phyloP scores from a whole-genome alignment of 495 filamentous ascomycete species.

The Apodospora peruviana region DNA sequence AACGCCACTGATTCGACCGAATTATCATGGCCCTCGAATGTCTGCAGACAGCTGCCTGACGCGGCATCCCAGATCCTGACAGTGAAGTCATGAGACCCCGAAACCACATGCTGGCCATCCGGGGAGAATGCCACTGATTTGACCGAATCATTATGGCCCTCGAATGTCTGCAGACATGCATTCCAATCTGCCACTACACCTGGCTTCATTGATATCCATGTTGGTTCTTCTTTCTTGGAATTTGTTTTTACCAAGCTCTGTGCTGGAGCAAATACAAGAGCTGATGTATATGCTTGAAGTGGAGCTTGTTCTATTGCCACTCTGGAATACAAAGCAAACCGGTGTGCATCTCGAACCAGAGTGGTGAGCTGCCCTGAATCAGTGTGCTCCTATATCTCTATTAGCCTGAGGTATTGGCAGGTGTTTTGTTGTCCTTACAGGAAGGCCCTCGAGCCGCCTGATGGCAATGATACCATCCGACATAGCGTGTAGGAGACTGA shows the following conservation, averaged over 20 bases:
- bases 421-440: conserved; percentile 12
- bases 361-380: conserved; percentile 1
- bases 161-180: conserved; percentile 1
- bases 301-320: conserved; percentile 20
- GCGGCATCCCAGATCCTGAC: conserved; percentile 6
- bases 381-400: conserved; percentile 2
- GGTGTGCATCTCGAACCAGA: conserved; percentile 12
- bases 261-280: conserved; percentile 5
- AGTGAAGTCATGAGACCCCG: background rate
- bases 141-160: background rate
- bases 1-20: conserved; percentile 5
- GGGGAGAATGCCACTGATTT: conserved; percentile 1
- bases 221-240: conserved; percentile 1
- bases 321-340: conserved; percentile 24
- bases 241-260: conserved; percentile 1
- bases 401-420: background rate
- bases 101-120: conserved; percentile 3
- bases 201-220: conserved; percentile 3
- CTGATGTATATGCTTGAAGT: conserved; percentile 9
- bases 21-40: conserved; percentile 5
- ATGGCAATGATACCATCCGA: conserved; percentile 20
- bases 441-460: conserved; percentile 10
- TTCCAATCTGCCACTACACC: conserved; percentile 5
- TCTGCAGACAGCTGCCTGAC: conserved; percentile 7
- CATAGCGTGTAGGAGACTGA: conserved; percentile 28